Evolutionary conservation across 805 yeast species (phyloP).

Genomic region (Naumovozyma baii): DNA sequence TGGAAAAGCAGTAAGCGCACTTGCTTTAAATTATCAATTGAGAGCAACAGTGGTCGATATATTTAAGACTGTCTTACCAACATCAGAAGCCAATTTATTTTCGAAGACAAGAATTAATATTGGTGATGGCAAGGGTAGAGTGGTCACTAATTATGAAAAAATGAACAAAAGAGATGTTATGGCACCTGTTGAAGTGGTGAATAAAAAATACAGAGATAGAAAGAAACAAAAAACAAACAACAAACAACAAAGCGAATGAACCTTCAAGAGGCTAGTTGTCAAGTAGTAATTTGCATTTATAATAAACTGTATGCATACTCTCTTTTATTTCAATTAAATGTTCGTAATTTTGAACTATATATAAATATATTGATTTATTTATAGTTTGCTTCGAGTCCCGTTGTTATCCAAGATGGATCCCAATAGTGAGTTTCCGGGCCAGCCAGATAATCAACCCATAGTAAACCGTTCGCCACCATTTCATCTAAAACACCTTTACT

Average conservation of each 20-base stretch:
- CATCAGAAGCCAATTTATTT: conserved; percentile 14
- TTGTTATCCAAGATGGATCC: conserved; percentile 64
- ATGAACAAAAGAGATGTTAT: conserved; percentile 45
- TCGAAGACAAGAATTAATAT: conserved; percentile 37
- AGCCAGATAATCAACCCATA: conserved; percentile 70
- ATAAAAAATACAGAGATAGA: conserved; percentile 48
- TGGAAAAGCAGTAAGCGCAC: conserved; percentile 37
- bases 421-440: conserved; percentile 43
- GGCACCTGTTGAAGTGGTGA: conserved; percentile 60
- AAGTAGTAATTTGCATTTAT: too few species aligned
- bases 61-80: conserved; percentile 34
- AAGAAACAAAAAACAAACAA: conserved; percentile 18
- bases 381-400: conserved; percentile 1
- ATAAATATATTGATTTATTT: too few species aligned
- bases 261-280: too few species aligned
- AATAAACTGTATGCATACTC: too few species aligned
- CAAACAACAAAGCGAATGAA: too few species aligned
- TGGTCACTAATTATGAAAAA: conserved; percentile 48
- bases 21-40: conserved; percentile 47
- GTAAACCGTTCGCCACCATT: conserved; percentile 69
- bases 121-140: conserved; percentile 74
- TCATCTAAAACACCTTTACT: conserved; percentile 58
- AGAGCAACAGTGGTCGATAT: conserved; percentile 45
- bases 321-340: too few species aligned
- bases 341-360: too few species aligned